Percentiles rank a stretch among this genome's conserved stretches.
phyloP scores from a whole-genome alignment of 1,284 basidiomycete genomes.

The Trichosporon sp. region DNA sequence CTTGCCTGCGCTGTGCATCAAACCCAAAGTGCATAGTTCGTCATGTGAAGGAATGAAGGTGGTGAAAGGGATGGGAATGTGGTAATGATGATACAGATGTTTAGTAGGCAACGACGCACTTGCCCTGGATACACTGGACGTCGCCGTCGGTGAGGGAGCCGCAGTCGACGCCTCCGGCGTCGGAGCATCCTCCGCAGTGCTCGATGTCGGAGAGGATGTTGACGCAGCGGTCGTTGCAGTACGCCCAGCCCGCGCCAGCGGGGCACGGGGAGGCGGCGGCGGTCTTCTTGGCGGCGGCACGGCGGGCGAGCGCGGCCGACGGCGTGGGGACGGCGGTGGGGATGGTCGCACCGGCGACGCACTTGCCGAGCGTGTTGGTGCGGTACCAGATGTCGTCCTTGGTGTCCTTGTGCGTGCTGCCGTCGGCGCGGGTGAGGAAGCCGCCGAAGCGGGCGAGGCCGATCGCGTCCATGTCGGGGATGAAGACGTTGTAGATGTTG shows the following conservation, averaged over 20 bases:
- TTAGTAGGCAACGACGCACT: slow-evolving; percentile 1
- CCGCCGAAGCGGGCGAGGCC: slow-evolving; percentile 8
- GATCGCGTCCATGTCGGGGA: slow-evolving; percentile 4
- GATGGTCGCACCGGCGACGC: slow-evolving; percentile 14
- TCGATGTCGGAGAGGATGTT: slow-evolving; percentile 5
- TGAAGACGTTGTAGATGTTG: slow-evolving; percentile 11
- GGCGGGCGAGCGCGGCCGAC: background rate
- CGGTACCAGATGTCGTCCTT: slow-evolving; percentile 11
- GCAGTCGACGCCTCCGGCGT: slow-evolving; percentile 8
- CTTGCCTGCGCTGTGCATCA: too few species aligned
- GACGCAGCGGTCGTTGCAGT: background rate
- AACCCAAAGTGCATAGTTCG: background rate
- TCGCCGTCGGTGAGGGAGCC: background rate
- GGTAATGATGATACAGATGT: background rate
- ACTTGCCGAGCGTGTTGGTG: slow-evolving; percentile 1
- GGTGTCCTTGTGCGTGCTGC: slow-evolving; percentile 4
- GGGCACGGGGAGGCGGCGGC: slow-evolving; percentile 9
- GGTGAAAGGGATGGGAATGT: too few species aligned
- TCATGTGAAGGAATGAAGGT: background rate
- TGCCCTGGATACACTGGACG: background rate
- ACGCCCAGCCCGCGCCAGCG: slow-evolving; percentile 3
- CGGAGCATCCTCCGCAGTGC: slow-evolving; percentile 7
- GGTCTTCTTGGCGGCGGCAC: slow-evolving; percentile 1
- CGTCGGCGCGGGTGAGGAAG: slow-evolving; percentile 10
- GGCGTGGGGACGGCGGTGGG: slow-evolving; percentile 9